Percentiles rank a stretch among this genome's conserved stretches.
These are phyloP conservation scores for Aegilops bicornis DNA, from an alignment of 176 grass and related monocot species.

Conservation along the genomic window DNA sequence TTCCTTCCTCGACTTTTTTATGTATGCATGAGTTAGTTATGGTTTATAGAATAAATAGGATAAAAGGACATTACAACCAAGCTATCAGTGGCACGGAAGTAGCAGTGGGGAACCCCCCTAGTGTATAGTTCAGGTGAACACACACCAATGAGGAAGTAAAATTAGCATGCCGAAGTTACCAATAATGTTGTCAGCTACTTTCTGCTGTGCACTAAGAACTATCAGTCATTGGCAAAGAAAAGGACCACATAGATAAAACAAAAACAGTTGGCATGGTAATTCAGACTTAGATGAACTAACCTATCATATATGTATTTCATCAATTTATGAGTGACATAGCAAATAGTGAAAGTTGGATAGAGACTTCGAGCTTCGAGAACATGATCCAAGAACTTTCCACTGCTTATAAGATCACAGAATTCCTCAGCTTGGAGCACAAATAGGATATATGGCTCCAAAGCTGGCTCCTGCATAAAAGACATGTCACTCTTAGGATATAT, in stretches of 20 bases:
- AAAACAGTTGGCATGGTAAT: not conserved
- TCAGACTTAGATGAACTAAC: slow-evolving; percentile 42
- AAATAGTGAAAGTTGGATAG: slow-evolving; percentile 71
- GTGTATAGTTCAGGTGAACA: not conserved
- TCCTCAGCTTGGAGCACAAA: slow-evolving; percentile 86
- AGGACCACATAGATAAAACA: not conserved
- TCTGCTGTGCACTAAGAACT: not conserved
- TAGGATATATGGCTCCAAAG: slow-evolving; percentile 57
- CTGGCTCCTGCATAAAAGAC: slow-evolving; percentile 42
- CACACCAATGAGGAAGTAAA: not conserved
- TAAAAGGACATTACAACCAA: not conserved
- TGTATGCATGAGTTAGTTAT: not conserved
- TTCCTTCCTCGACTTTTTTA: not conserved
- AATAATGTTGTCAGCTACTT: not conserved
- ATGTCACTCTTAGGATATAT: not conserved
- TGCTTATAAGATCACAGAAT: slow-evolving; percentile 69
- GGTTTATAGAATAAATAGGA: not conserved
- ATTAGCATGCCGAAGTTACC: not conserved
- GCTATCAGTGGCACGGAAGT: not conserved
- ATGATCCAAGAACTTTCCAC: slow-evolving; percentile 39
- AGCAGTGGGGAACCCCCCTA: not conserved
- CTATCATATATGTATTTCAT: slow-evolving; percentile 70
- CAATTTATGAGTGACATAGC: slow-evolving; percentile 74
- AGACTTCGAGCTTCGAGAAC: slow-evolving; percentile 40
- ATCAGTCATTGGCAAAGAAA: not conserved